phyloP scores from a whole-genome alignment of 2,329 filamentous ascomycete genomes.

The Apiospora hydei region DNA sequence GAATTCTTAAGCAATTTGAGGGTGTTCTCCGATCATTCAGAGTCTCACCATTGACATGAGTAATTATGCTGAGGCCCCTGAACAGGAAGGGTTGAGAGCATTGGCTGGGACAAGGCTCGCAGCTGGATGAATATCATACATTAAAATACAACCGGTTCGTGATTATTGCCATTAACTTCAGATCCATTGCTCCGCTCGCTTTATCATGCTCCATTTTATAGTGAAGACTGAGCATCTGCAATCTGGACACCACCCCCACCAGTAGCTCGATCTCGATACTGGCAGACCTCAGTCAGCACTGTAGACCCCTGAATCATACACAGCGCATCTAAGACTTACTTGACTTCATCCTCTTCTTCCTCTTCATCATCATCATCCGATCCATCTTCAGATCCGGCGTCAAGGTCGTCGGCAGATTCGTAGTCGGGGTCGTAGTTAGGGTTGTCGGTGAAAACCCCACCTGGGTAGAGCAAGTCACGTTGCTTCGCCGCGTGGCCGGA shows the following conservation, averaged over 20 bases:
- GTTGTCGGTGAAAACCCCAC: neutral
- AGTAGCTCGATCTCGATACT: neutral
- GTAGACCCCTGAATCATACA: neutral
- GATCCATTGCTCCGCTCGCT: neutral
- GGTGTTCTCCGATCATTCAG: no score
- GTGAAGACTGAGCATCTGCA: neutral
- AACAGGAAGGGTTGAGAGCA: no score
- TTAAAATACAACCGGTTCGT: neutral
- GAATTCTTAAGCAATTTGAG: no score
- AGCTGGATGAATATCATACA: neutral
- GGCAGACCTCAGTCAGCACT: neutral
- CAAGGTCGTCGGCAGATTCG: neutral
- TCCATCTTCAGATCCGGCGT: neutral
- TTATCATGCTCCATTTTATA: neutral
- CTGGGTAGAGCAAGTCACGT: conserved; percentile 26
- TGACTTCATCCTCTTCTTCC: neutral
- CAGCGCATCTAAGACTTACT: neutral
- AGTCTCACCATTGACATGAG: no score
- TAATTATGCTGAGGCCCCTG: no score
- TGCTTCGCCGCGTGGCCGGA: conserved; percentile 50
- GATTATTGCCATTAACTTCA: neutral
- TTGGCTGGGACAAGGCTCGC: no score
- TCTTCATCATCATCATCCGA: neutral
- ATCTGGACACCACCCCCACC: neutral
- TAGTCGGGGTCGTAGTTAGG: conserved; percentile 10